A percentile compares a stretch with the other conserved stretches of the same genome.
phyloP scores from a whole-genome alignment of 768 basidiomycete genomes.

The Phaeotremella fagi region DNA sequence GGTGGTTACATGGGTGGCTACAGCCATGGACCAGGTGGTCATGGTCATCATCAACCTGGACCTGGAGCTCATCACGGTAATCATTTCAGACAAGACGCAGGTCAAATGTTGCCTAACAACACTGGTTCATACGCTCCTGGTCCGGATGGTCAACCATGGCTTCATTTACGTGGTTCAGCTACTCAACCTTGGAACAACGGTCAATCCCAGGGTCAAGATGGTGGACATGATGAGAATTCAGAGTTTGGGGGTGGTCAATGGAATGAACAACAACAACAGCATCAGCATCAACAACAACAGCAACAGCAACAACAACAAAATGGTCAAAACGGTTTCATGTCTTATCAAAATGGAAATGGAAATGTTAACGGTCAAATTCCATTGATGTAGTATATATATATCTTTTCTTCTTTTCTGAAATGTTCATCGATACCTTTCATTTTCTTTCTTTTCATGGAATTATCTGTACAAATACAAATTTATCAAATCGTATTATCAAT shows the following conservation, averaged over 20 bases:
- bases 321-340: slow-evolving; percentile 5
- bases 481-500: too few species aligned
- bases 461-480: too few species aligned
- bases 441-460: not conserved
- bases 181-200: slow-evolving; percentile 17
- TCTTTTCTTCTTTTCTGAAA: not conserved
- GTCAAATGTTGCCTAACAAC: slow-evolving; percentile 27
- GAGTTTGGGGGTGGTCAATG: not conserved
- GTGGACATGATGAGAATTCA: not conserved
- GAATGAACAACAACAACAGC: not conserved
- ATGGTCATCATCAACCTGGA: not conserved
- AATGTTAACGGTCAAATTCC: slow-evolving; percentile 18
- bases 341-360: too few species aligned
- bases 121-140: slow-evolving; percentile 41
- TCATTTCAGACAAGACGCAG: not conserved
- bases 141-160: slow-evolving; percentile 40
- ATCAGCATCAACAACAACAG: slow-evolving; percentile 4
- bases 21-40: slow-evolving; percentile 5
- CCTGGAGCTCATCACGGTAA: not conserved
- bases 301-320: slow-evolving; percentile 5
- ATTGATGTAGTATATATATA: slow-evolving; percentile 6
- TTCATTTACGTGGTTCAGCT: slow-evolving; percentile 38
- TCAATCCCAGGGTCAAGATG: not conserved
- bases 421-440: too few species aligned
- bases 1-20: not conserved